Conservation (phyloP, 257 asterid genomes). For the Oldenlandia corymbosa region DNA sequence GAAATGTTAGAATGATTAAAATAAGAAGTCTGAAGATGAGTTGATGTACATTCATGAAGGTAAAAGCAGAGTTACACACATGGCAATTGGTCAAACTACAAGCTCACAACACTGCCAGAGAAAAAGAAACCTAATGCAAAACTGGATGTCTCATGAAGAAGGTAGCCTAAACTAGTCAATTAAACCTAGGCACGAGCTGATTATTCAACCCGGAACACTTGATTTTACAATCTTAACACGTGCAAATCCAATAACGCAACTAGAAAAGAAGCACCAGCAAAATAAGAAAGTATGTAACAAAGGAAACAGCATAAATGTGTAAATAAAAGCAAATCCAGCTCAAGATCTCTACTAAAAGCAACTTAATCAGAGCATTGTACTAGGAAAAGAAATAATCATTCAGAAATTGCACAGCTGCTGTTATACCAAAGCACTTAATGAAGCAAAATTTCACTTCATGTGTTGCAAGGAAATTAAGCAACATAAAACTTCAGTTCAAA, state of each 20-base stretch:
- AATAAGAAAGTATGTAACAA: not conserved
- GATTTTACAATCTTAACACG: not conserved
- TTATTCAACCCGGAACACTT: not conserved
- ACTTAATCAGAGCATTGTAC: not conserved
- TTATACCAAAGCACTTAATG: no score
- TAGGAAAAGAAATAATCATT: not conserved
- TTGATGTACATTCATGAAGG: no score
- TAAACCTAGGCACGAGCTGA: not conserved
- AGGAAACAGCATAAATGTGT: not conserved
- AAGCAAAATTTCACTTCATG: not conserved
- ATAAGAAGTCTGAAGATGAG: not conserved
- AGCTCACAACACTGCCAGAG: not conserved
- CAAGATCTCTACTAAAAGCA: not conserved
- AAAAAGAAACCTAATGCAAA: not conserved
- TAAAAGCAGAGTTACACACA: no score
- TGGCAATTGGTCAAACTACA: conserved; percentile 1
- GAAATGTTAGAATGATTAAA: not conserved
- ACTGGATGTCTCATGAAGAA: not conserved
- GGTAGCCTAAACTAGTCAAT: no score
- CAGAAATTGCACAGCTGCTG: no score
- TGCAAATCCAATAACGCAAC: not conserved
- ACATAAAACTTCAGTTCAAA: not conserved
- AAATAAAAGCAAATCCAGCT: not conserved
- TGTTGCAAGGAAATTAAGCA: not conserved
- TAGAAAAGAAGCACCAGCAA: not conserved